A percentile compares a stretch with the other conserved stretches of the same genome.
Evolutionary conservation across 2,329 filamentous ascomycete genomes (phyloP).

Genomic region (Colletotrichum falcatum): DNA sequence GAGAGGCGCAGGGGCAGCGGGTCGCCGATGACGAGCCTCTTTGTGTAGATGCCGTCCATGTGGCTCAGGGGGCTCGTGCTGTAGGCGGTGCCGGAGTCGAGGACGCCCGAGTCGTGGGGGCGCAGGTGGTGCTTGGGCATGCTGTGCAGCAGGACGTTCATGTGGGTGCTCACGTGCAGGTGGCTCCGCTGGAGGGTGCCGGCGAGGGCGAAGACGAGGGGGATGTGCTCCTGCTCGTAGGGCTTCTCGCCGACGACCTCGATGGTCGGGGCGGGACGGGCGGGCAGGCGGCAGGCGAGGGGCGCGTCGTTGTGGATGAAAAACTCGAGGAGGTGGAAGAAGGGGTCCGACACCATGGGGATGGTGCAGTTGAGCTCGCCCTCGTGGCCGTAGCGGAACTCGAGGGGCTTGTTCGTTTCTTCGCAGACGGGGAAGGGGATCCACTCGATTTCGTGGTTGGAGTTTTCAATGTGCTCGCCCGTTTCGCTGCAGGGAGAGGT

Average conservation of each 20-base stretch:
- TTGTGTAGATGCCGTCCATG: conserved; percentile 63
- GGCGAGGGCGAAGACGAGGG: conserved; percentile 87
- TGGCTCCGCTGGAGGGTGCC: conserved; percentile 91
- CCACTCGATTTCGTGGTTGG: conserved; percentile 86
- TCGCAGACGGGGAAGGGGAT: conserved; percentile 91
- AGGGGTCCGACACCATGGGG: conserved; percentile 78
- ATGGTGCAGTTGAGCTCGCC: conserved; percentile 87
- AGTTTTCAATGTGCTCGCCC: conserved; percentile 88
- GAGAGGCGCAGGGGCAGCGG: conserved; percentile 82
- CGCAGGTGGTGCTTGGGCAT: conserved; percentile 71
- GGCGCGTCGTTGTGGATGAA: conserved; percentile 98
- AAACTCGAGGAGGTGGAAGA: conserved; percentile 94
- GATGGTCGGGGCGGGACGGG: conserved; percentile 72
- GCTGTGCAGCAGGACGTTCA: conserved; percentile 89
- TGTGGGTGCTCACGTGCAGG: conserved; percentile 87
- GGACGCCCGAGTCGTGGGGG: conserved; percentile 78
- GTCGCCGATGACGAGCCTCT: conserved; percentile 88
- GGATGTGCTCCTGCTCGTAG: conserved; percentile 74
- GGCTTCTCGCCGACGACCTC: conserved; percentile 65
- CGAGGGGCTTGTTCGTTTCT: conserved; percentile 84
- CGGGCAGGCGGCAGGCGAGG: conserved; percentile 88
- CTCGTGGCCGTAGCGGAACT: conserved; percentile 88
- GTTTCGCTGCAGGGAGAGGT: conserved; percentile 71
- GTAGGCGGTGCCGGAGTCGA: conserved; percentile 91
- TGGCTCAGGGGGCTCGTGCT: conserved; percentile 79